Conservation (phyloP, 495 filamentous ascomycete genomes). For the Chaetomium tenue region DNA sequence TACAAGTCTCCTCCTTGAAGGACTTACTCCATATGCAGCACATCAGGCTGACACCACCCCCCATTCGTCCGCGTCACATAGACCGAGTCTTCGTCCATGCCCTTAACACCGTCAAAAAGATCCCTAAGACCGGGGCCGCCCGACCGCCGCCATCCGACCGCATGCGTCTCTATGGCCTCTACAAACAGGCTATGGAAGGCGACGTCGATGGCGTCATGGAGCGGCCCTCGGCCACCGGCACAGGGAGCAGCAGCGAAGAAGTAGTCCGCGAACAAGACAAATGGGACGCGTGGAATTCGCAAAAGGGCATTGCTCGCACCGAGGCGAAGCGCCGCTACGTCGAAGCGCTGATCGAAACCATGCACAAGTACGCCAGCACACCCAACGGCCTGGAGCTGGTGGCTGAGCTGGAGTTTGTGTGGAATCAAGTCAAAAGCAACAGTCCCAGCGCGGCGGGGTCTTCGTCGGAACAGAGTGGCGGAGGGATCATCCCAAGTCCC, state of each 20-base stretch:
- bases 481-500: conserved; percentile 21
- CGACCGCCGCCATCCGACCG: conserved; percentile 83
- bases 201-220: conserved; percentile 93
- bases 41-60: conserved; percentile 23
- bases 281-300: conserved; percentile 89
- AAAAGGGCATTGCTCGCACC: conserved; percentile 75
- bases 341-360: conserved; percentile 87
- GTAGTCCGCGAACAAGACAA: conserved; percentile 58
- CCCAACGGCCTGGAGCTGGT: conserved; percentile 84
- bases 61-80: conserved; percentile 36
- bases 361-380: conserved; percentile 89
- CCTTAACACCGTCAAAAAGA: conserved; percentile 96
- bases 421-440: conserved; percentile 94
- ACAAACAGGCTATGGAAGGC: conserved; percentile 98
- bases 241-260: conserved; percentile 40
- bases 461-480: conserved; percentile 44
- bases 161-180: conserved; percentile 90
- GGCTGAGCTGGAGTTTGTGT: conserved; percentile 94
- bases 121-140: conserved; percentile 85
- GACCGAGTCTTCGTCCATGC: conserved; percentile 99
- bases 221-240: conserved; percentile 56
- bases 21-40: not conserved
- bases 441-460: conserved; percentile 58
- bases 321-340: conserved; percentile 95
- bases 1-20: not conserved